Percentiles rank a stretch among this genome's conserved stretches.
phyloP scores from a whole-genome alignment of 345 rosid species.

The Hypericum perforatum region DNA sequence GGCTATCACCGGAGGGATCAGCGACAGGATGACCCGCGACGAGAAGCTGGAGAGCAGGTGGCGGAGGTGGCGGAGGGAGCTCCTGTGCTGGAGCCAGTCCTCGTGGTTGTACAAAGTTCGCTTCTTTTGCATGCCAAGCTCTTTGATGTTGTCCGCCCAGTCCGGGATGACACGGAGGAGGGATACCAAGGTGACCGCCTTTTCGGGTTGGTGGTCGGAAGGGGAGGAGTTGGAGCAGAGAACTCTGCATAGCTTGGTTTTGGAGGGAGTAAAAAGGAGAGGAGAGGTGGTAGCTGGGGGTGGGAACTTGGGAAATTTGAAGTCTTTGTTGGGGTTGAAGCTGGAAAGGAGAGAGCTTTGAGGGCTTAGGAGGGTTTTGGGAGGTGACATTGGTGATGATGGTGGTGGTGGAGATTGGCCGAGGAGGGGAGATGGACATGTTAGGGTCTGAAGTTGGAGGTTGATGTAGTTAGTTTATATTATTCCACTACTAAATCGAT shows the following conservation, averaged over 20 bases:
- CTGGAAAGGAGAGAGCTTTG: conserved; percentile 29
- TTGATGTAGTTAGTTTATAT: too few species aligned
- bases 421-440: neutral
- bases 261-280: conserved; percentile 12
- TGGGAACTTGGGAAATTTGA: conserved; percentile 11
- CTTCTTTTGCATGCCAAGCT: conserved; percentile 64
- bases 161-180: conserved; percentile 64
- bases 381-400: conserved; percentile 33
- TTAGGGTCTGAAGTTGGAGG: conserved; percentile 25
- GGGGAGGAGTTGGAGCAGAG: conserved; percentile 13
- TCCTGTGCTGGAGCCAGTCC: conserved; percentile 73
- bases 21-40: conserved; percentile 74
- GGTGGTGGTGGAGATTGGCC: neutral
- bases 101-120: conserved; percentile 76
- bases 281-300: neutral
- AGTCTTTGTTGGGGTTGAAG: conserved; percentile 22
- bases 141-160: conserved; percentile 77
- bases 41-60: conserved; percentile 60
- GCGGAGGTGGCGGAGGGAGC: conserved; percentile 78
- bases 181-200: conserved; percentile 25
- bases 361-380: conserved; percentile 13
- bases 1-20: conserved; percentile 75
- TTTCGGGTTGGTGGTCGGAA: conserved; percentile 9
- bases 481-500: too few species aligned
- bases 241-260: conserved; percentile 9